Evolutionary conservation across 768 basidiomycete genomes (phyloP).

Genomic region (Serendipita indica): DNA sequence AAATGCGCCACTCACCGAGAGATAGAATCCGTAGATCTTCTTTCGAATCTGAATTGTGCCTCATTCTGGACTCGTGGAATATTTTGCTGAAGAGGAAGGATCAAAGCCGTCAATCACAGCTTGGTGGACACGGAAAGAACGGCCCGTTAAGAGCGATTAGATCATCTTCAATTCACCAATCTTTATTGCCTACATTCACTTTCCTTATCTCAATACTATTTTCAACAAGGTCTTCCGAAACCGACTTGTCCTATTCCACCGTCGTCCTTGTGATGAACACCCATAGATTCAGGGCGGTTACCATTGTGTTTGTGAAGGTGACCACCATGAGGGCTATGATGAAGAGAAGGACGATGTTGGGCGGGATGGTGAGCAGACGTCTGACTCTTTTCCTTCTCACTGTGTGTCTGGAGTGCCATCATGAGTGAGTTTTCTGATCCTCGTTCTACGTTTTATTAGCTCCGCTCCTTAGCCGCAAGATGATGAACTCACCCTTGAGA

Average conservation of each 20-base stretch:
- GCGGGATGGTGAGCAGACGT: neutral
- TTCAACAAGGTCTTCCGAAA: slow-evolving; percentile 2
- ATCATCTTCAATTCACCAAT: too few species aligned
- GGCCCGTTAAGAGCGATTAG: too few species aligned
- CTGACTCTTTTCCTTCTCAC: neutral
- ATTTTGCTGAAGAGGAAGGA: too few species aligned
- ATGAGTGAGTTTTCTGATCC: neutral
- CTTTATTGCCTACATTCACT: too few species aligned
- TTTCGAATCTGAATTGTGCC: too few species aligned
- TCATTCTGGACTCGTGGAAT: too few species aligned
- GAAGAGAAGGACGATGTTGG: neutral
- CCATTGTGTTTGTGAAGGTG: neutral
- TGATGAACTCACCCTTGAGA: slow-evolving; percentile 27
- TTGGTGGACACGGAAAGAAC: too few species aligned
- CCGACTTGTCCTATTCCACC: neutral
- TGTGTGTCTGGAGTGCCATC: neutral
- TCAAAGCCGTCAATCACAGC: too few species aligned
- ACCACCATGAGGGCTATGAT: neutral
- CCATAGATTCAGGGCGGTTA: neutral
- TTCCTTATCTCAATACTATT: too few species aligned
- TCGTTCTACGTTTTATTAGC: neutral
- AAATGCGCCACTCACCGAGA: too few species aligned
- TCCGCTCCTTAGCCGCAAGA: too few species aligned
- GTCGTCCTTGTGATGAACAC: neutral
- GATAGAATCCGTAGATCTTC: too few species aligned